These are phyloP conservation scores for Fusarium goolgardi DNA, from an alignment of 2,329 filamentous ascomycete species.

Conservation along the genomic window DNA sequence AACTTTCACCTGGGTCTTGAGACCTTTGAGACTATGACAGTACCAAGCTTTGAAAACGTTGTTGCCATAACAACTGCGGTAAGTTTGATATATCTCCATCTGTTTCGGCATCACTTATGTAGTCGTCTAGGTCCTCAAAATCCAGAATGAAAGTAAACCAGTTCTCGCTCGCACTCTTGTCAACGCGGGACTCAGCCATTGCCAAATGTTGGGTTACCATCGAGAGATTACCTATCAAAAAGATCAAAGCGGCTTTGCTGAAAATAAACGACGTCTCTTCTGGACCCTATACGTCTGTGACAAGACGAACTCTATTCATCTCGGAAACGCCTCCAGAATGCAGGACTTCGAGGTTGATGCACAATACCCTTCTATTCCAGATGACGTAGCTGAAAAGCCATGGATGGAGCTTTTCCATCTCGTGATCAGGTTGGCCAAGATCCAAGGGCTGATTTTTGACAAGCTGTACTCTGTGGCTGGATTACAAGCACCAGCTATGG, in stretches of 20 bases:
- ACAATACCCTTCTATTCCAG: conserved; percentile 11
- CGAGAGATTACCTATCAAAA: conserved; percentile 32
- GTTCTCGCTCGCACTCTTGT: conserved; percentile 26
- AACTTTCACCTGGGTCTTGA: conserved; percentile 35
- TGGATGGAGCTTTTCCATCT: conserved; percentile 30
- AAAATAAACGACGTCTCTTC: conserved; percentile 30
- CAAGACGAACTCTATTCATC: conserved; percentile 31
- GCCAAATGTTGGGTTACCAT: conserved; percentile 39
- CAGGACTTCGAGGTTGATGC: conserved; percentile 37
- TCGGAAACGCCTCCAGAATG: conserved; percentile 29
- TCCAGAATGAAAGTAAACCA: conserved; percentile 25
- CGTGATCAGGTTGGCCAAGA: conserved; percentile 25
- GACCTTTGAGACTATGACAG: conserved; percentile 31
- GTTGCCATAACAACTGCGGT: conserved; percentile 28
- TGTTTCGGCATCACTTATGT: fast-evolving
- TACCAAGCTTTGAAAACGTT: conserved; percentile 39
- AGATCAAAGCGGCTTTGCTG: conserved; percentile 13
- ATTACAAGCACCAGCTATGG: conserved; percentile 7
- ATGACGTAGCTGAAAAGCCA: conserved; percentile 12
- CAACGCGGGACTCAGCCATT: conserved; percentile 28
- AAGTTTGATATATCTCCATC: fast-evolving
- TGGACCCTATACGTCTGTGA: conserved; percentile 39
- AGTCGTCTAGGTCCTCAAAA: conserved; percentile 22
- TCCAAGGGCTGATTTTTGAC: conserved; percentile 25
- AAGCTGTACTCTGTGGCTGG: conserved; percentile 28